Base-by-base conservation (phyloP, 768 basidiomycete genomes). In the Leccinum olivaceopallidum region DNA sequence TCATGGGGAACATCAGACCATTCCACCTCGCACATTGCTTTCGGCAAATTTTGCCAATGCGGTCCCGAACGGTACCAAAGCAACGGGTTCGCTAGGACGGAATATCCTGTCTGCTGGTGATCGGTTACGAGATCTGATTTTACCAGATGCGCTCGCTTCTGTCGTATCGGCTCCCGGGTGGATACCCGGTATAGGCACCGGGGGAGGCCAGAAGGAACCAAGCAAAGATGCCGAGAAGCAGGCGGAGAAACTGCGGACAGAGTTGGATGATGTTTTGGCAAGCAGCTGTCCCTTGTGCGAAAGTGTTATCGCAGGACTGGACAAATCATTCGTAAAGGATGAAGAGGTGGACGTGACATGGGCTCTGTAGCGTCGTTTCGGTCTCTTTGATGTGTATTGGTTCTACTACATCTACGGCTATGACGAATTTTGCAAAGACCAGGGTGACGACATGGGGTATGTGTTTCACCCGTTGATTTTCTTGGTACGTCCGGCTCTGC, bases 231-330 rank as follows among this genome's bases (percentile, higher is more conserved):
- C 78, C 39, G 83, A 81, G 60, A 85, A 82, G 70, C 87, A 85
- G 73, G 76, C 80, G 52, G 92, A 93, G 75, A 87, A 83, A 72
- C 67, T 97, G 72, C 80, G 91, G 65, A 81, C 81, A 47, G 94
- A 98, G 77, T 73, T 99, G 69, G 97, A 99, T 66, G 91, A 94
- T 56, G 72, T 98, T 61, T 78, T 99, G 44, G 89, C 95, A 18
- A 88, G 89, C 65, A 92, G 82, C 60, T 98, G 97, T 77, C 95
- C 95, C 32, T 76, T 98, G 59, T 99, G 97, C 73, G 97, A 98
- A 71, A 88, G 88, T 63, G 90, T 95, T 18, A 83, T 97, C 50
- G 86, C 81, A 5, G 89, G 90, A 6, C 74, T 98, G 66, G 95
- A 98, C 72, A 89, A 86, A 72, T 87, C 93, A 13, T 98, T 98